Evolutionary conservation across 805 yeast species (phyloP).

Genomic region (Schizosaccharomyces cryophilus): DNA sequence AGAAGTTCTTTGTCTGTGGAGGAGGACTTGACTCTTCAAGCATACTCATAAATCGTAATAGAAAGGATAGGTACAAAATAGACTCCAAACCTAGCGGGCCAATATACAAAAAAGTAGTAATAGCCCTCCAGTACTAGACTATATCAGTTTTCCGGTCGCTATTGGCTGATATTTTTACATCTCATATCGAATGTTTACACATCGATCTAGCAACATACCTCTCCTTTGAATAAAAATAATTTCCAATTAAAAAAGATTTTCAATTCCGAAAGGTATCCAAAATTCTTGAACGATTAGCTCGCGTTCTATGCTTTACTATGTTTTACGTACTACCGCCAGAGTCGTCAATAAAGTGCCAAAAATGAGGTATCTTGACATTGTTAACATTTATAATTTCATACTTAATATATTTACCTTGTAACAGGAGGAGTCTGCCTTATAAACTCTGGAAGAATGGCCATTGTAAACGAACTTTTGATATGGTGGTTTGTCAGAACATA

Average conservation of each 20-base stretch:
- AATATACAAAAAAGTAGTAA: neutral
- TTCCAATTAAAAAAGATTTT: neutral
- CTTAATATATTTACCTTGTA: neutral
- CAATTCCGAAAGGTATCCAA: neutral
- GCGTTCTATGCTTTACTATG: neutral
- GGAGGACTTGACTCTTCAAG: neutral
- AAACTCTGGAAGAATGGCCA: neutral
- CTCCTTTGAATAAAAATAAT: neutral
- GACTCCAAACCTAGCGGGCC: neutral
- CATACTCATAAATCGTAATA: neutral
- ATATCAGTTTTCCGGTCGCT: neutral
- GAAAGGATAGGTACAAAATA: neutral
- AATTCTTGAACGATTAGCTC: neutral
- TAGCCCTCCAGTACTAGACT: neutral
- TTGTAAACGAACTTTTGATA: neutral
- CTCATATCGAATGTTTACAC: neutral
- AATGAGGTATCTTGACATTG: neutral
- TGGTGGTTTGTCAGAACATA: neutral
- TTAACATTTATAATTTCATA: neutral
- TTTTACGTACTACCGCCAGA: neutral
- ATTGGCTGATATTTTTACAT: neutral
- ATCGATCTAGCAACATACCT: neutral
- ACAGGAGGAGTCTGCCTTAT: neutral
- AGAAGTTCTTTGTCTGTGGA: neutral
- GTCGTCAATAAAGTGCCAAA: neutral